phyloP scores from a whole-genome alignment of 306 rosid genomes.

The Astragalus membranaceus region DNA sequence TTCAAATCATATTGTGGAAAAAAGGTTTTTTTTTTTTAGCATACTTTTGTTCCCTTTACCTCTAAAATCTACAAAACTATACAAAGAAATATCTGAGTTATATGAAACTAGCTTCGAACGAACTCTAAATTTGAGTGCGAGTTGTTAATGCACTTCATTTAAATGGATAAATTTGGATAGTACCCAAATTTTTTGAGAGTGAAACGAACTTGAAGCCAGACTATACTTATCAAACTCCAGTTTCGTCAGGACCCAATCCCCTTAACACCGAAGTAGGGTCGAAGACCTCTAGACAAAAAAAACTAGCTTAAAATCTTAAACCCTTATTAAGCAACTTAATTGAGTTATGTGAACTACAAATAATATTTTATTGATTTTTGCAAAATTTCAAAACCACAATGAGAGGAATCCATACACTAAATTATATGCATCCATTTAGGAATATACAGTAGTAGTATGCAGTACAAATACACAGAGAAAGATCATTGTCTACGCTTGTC shows the following conservation, averaged over 20 bases:
- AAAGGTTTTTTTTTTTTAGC: not conserved
- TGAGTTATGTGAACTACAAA: not conserved
- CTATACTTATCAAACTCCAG: too few species aligned
- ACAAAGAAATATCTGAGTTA: not conserved
- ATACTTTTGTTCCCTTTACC: not conserved
- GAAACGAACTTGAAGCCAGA: too few species aligned
- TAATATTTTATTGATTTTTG: not conserved
- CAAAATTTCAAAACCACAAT: not conserved
- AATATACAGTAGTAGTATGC: slow-evolving; percentile 12
- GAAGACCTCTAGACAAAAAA: too few species aligned
- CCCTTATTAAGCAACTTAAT: not conserved
- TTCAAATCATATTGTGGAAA: not conserved
- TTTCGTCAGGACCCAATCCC: too few species aligned
- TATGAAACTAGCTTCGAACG: not conserved
- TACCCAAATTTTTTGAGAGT: too few species aligned
- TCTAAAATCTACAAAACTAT: not conserved
- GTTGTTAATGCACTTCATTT: too few species aligned
- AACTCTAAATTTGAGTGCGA: too few species aligned
- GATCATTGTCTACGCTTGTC: slow-evolving; percentile 27
- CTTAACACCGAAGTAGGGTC: too few species aligned
- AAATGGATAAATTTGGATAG: too few species aligned
- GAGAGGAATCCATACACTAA: slow-evolving; percentile 21
- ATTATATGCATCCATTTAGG: slow-evolving; percentile 23
- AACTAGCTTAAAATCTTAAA: not conserved
- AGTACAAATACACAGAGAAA: slow-evolving; percentile 3